These are phyloP conservation scores for Fraxinus platypoda DNA, from an alignment of 305 asterid genomes.

Conservation along the genomic window DNA sequence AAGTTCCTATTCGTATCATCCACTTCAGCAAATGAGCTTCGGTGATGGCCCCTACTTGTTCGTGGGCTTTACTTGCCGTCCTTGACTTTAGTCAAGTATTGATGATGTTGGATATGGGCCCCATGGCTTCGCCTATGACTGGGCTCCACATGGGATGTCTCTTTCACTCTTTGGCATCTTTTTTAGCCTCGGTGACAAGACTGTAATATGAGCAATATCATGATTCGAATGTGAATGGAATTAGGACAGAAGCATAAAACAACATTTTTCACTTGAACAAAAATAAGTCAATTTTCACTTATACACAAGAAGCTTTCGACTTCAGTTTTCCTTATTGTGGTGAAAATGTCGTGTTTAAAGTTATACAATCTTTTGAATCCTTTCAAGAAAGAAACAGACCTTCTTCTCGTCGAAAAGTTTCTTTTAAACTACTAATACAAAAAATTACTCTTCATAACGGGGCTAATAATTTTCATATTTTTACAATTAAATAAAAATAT, in stretches of 20 bases:
- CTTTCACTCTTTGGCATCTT: background rate
- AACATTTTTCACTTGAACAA: background rate
- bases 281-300: background rate
- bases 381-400: background rate
- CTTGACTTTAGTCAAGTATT: too few species aligned
- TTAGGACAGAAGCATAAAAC: background rate
- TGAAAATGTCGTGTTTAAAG: background rate
- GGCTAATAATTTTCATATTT: background rate
- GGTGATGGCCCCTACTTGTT: background rate
- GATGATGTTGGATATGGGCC: too few species aligned
- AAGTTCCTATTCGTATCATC: background rate
- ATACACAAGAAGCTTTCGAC: background rate
- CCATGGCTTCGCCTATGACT: too few species aligned
- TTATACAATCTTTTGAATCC: background rate
- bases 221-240: background rate
- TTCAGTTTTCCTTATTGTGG: background rate
- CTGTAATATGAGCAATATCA: background rate
- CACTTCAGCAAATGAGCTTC: background rate
- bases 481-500: too few species aligned
- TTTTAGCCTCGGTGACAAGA: background rate
- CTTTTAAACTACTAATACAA: background rate
- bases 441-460: background rate
- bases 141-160: background rate
- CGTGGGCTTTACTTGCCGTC: too few species aligned
- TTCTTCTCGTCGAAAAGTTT: too few species aligned